phyloP scores from a whole-genome alignment of 805 yeast genomes.

The Zygosaccharomyces bailii region DNA sequence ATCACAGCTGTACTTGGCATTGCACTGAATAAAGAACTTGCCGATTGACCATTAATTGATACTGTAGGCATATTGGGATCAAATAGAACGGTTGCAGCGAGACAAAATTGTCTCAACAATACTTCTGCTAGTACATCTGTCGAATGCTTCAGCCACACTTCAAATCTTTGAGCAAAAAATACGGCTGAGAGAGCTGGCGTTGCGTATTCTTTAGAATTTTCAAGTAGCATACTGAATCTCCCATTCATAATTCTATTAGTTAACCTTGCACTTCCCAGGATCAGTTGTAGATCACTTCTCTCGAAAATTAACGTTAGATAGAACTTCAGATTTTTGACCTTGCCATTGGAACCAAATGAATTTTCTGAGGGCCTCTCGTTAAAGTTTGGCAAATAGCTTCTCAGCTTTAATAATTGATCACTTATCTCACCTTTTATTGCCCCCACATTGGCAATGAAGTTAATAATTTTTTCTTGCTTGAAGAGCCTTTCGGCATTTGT shows the following conservation, averaged over 20 bases:
- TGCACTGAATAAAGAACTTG: constrained; percentile 23
- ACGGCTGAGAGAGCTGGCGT: constrained; percentile 26
- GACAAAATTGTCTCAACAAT: constrained; percentile 21
- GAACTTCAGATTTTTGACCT: constrained; percentile 17
- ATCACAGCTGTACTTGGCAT: constrained; percentile 22
- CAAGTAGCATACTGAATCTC: constrained; percentile 22
- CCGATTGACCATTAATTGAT: constrained; percentile 19
- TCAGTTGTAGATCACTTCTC: constrained; percentile 21
- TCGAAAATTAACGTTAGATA: constrained; percentile 22
- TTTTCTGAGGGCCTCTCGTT: background rate
- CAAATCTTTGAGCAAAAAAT: constrained; percentile 22
- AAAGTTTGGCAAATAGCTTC: constrained; percentile 9
- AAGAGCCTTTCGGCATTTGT: constrained; percentile 10
- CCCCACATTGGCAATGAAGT: constrained; percentile 24
- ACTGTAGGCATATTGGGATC: constrained; percentile 17
- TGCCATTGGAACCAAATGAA: background rate
- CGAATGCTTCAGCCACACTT: constrained; percentile 21
- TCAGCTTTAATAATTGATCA: constrained; percentile 21
- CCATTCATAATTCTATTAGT: constrained; percentile 17
- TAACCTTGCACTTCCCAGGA: constrained; percentile 18
- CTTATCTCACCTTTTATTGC: constrained; percentile 28
- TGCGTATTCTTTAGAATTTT: constrained; percentile 23
- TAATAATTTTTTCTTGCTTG: constrained; percentile 19
- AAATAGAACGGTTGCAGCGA: constrained; percentile 21
- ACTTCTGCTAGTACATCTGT: constrained; percentile 20